Evolutionary conservation across 306 rosid species (phyloP), one percentile per base, ranked within the genome.

Genomic region (Cicer arietinum): DNA sequence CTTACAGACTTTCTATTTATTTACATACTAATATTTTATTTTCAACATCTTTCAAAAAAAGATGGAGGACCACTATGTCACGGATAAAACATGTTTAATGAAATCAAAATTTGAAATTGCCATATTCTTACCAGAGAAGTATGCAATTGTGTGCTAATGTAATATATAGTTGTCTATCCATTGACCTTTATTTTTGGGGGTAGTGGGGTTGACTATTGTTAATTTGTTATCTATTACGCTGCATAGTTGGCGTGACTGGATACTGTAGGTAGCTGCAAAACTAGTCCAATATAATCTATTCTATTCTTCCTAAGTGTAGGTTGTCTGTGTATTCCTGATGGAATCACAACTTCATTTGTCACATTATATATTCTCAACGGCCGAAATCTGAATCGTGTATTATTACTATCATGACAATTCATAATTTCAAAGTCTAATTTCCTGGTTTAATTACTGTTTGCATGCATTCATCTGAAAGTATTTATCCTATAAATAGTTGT

Each of bases 371-470:
- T 50, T 75, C 46, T 77, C 54, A 51, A 20, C 18, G 54, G 63
- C 60, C 71, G 12, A 67, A 67, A 58, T 67, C 67, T 20, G 51
- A 70, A 58, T 22, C 60, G 43, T 73, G 47, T 48, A 60, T 59
- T 66, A 63, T 67, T 58, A 54, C n/a, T 12, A 44, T 78, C 68
- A 62, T 62, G 56, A 10, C 69, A 52, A 78, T 50, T 83, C 47
- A 14, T 69, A 14, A 61, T 68, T 50, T 83, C 47, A 14, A 53
- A 20, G 40, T 35, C 76, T 30, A 45, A 40, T 64, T 69, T 64
- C 54, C n/a, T 70, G 67, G 63, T 58, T 76, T 68, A 58, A 57
- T 64, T 79, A 60, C 69, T 39, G 16, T 57, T 57, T 75, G 69
- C 57, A 79, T 75, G 69, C 57, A 79, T 41, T 58, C 46, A 43